Conservation (phyloP, 2,329 filamentous ascomycete species). For the Grosmannia clavigera region DNA sequence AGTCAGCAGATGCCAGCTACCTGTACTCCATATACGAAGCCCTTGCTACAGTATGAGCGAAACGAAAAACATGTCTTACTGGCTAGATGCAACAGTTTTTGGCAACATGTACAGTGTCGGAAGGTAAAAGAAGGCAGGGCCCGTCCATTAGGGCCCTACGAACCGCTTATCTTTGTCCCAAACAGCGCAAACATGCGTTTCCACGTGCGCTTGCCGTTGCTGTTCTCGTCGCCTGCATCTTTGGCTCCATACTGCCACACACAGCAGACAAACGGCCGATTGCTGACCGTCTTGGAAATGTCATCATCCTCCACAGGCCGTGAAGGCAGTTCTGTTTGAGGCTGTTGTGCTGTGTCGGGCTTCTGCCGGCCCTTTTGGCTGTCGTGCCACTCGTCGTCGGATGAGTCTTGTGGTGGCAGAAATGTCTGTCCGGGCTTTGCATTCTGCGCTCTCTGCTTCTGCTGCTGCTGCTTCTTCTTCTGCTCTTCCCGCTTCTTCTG, state of each 20-base stretch:
- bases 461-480: conserved; percentile 13
- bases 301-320: too few species aligned
- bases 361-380: not conserved
- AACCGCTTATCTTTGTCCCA: conserved; percentile 41
- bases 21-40: too few species aligned
- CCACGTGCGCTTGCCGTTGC: conserved; percentile 34
- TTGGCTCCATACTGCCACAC: conserved; percentile 55
- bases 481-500: conserved; percentile 13
- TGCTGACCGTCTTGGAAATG: conserved; percentile 19
- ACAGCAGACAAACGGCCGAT: conserved; percentile 56
- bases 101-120: too few species aligned
- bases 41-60: too few species aligned
- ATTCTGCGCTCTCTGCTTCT: conserved; percentile 1
- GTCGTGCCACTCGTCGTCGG: conserved; percentile 19
- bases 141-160: not conserved
- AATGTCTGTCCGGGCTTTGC: conserved; percentile 5
- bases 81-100: too few species aligned
- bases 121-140: too few species aligned
- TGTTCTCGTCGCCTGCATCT: not conserved
- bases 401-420: conserved; percentile 26
- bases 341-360: not conserved
- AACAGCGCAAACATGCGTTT: conserved; percentile 52
- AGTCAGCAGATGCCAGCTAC: too few species aligned
- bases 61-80: not conserved
- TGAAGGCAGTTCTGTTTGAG: not conserved